Evolutionary conservation across 495 filamentous ascomycete species (phyloP).

Genomic region (Xylaria sp.): DNA sequence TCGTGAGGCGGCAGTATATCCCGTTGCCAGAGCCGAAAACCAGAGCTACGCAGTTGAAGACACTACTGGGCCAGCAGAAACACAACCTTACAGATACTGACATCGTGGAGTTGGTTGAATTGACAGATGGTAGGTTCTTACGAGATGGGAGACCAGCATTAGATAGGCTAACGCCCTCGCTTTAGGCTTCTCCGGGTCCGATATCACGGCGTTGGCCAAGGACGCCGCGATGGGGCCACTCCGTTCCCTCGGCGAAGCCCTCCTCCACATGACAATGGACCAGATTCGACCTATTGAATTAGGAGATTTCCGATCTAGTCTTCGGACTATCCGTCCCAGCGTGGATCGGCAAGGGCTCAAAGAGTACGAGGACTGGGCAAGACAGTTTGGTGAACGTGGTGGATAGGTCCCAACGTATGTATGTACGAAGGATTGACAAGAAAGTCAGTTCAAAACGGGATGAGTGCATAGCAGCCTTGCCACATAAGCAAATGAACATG

Average conservation of each 20-base stretch:
- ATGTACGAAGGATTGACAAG: not conserved
- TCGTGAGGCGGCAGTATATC: conserved; percentile 95
- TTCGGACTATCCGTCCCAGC: conserved; percentile 86
- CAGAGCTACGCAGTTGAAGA: conserved; percentile 76
- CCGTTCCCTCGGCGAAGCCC: conserved; percentile 85
- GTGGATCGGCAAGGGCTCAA: conserved; percentile 84
- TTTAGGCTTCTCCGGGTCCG: conserved; percentile 92
- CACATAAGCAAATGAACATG: not conserved
- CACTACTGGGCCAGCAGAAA: conserved; percentile 83
- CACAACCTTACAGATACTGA: conserved; percentile 78
- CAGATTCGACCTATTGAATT: conserved; percentile 88
- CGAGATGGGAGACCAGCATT: not conserved
- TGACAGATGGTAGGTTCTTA: conserved; percentile 78
- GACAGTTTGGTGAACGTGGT: conserved; percentile 89
- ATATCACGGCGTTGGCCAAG: conserved; percentile 96
- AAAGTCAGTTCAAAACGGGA: not conserved
- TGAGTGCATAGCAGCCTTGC: not conserved
- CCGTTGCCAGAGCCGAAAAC: conserved; percentile 87
- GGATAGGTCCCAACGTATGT: conserved; percentile 53
- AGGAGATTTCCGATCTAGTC: conserved; percentile 83
- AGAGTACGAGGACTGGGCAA: conserved; percentile 93
- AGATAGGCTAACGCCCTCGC: conserved; percentile 23
- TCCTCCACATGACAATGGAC: conserved; percentile 90
- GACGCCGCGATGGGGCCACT: conserved; percentile 98
- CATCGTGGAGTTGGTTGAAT: conserved; percentile 74